These are phyloP conservation scores for Crithidia bombi DNA, from an alignment of 208 protist species.

Conservation along the genomic window DNA sequence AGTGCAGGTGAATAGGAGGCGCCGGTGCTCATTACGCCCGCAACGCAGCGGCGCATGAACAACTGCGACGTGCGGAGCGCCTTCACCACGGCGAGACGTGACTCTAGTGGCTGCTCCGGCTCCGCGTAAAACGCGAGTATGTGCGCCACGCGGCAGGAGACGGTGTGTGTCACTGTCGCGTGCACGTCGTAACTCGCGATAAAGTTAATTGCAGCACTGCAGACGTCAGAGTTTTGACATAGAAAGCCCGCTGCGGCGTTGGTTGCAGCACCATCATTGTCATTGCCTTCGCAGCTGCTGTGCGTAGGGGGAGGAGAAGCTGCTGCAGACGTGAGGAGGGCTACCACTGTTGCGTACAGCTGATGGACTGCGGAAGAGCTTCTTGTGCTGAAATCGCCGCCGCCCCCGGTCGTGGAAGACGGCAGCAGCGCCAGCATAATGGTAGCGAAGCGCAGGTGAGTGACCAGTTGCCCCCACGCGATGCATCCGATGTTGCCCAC, in stretches of 20 bases:
- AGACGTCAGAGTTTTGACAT: slow-evolving; percentile 48
- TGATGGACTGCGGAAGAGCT: not conserved
- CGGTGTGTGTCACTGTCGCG: slow-evolving; percentile 13
- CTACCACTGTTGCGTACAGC: slow-evolving; percentile 11
- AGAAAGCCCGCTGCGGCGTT: not conserved
- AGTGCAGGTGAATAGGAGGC: not conserved
- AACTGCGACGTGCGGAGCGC: slow-evolving; percentile 32
- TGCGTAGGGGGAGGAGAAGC: not conserved
- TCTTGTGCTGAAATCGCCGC: not conserved
- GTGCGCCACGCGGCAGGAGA: slow-evolving; percentile 29
- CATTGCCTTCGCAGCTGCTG: not conserved
- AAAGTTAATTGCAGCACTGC: slow-evolving; percentile 51
- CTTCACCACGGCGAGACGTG: slow-evolving; percentile 59
- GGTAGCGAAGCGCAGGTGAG: slow-evolving; percentile 36
- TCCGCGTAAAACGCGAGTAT: slow-evolving; percentile 54
- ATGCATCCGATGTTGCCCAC: slow-evolving; percentile 27
- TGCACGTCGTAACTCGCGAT: slow-evolving; percentile 27
- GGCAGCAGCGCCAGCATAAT: not conserved
- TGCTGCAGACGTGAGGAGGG: slow-evolving; percentile 4
- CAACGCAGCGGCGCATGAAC: slow-evolving; percentile 27
- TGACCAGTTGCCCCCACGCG: slow-evolving; percentile 39
- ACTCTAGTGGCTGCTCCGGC: slow-evolving; percentile 56
- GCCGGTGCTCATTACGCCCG: not conserved
- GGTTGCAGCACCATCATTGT: not conserved
- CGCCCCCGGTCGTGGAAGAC: not conserved